Base-by-base conservation (phyloP, 2,329 filamentous ascomycete species). In the Pestalotiopsis sp. region DNA sequence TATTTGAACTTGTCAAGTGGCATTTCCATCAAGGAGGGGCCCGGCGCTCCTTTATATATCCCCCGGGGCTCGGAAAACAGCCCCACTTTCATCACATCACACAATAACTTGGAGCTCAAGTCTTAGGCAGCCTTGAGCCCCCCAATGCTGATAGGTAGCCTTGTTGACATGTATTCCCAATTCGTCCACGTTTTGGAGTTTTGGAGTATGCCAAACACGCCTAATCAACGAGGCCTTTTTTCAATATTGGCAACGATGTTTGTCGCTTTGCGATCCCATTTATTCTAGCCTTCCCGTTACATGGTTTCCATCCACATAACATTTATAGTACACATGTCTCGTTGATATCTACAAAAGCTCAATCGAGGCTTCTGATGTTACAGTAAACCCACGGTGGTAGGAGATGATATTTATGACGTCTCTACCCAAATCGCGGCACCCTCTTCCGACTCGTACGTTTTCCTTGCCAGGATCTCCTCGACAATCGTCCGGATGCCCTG, bases 401-500 rank as follows among this genome's bases (percentile, higher is more conserved):
- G 31, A 36, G 31, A 9, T 17, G 11, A 17, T 36, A 17, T 57
- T 56, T 66, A 57, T 66, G 61, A 45, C 20, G 27, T 67, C 45
- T 57, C 52, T 6, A 62, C 59, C 66, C 66, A 67, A n/a, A 27
- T 20, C 66, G 73, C 72, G 3, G 78, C 81, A 70, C 84, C 87
- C 45, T 84, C 74, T 12, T 77, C 77, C 41, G 83, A 80, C n/a
- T 78, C 77, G 38, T 73, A 79, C 11, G 90, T 91, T 79, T 90
- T 92, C 75, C 92, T 86, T 31, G 78, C 76, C 71, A 94, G 73
- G 36, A 95, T 90, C 78, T 95, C 93, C 65, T 84, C 75, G 4
- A 93, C 90, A 69, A 95, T 89, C 76, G 89, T 85, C 73, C 83
- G 83, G 57, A 94, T 88, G 59, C 93, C 93, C 74, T 92, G 90